phyloP scores from a whole-genome alignment of 257 asterid genomes.

The Catharanthus roseus region DNA sequence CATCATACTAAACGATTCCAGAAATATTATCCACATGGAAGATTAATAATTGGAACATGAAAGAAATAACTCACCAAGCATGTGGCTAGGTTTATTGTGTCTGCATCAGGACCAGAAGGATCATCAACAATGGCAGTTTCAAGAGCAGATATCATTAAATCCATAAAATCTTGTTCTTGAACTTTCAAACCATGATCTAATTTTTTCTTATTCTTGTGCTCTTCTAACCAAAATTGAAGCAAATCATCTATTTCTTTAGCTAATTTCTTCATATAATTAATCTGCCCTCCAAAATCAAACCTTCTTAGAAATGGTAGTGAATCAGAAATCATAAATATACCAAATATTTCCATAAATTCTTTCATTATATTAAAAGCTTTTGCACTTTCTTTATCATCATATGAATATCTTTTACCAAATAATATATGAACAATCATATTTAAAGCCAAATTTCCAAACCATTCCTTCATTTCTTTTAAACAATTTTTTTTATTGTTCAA shows the following conservation, averaged over 20 bases:
- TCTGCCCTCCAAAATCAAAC: constrained; percentile 43
- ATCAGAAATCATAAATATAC: constrained; percentile 32
- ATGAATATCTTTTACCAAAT: neutral
- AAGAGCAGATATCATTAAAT: constrained; percentile 8
- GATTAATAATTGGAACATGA: too few species aligned
- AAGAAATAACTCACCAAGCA: constrained; percentile 5
- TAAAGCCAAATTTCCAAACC: neutral
- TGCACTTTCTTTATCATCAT: neutral
- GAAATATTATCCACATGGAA: too few species aligned
- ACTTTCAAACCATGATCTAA: too few species aligned
- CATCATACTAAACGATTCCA: too few species aligned
- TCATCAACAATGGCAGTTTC: neutral
- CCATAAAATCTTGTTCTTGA: constrained; percentile 33
- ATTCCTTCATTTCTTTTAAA: neutral
- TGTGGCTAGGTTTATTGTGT: neutral
- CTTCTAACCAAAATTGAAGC: constrained; percentile 33
- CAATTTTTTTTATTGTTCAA: too few species aligned
- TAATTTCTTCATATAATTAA: constrained; percentile 35
- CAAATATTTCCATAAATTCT: constrained; percentile 34
- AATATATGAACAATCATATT: neutral
- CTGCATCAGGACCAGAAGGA: neutral
- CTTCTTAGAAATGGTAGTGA: constrained; percentile 31
- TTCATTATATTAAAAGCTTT: neutral
- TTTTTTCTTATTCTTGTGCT: constrained; percentile 23
- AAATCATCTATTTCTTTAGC: constrained; percentile 29